phyloP scores from a whole-genome alignment of 257 asterid species.

The Nicotiana benthamiana region DNA sequence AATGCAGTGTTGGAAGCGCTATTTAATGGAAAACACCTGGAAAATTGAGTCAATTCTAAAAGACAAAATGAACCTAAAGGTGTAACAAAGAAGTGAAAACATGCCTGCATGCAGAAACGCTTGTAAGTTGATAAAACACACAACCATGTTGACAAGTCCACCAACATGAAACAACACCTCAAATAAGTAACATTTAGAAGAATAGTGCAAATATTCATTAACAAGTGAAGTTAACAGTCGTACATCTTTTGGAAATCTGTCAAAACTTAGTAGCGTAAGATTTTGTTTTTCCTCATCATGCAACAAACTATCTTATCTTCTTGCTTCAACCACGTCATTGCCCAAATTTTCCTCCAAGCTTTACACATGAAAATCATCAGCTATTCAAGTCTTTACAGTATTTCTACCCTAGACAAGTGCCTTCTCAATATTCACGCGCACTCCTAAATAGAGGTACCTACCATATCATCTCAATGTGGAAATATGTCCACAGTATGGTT shows the following conservation, averaged over 20 bases:
- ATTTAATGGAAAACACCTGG: not conserved
- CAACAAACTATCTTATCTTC: not conserved
- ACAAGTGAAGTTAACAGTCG: not conserved
- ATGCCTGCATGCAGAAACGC: not conserved
- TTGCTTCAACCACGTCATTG: not conserved
- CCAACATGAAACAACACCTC: not conserved
- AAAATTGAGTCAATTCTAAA: not conserved
- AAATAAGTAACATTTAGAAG: not conserved
- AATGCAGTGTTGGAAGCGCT: not conserved
- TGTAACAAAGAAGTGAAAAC: not conserved
- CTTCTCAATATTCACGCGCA: not conserved
- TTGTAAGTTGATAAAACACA: not conserved
- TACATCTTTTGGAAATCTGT: not conserved
- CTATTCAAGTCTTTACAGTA: not conserved
- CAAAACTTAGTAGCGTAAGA: not conserved
- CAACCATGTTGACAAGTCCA: not conserved
- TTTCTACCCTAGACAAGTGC: not conserved
- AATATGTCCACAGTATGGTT: not conserved
- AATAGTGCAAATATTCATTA: not conserved
- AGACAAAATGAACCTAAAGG: not conserved
- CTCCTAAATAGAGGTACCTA: not conserved
- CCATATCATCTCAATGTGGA: not conserved
- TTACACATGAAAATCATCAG: slow-evolving; percentile 1
- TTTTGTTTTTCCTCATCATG: not conserved
- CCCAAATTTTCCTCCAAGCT: not conserved